These are phyloP conservation scores for Rhizopogon vinicolor DNA, from an alignment of 768 basidiomycete genomes.

Conservation along the genomic window DNA sequence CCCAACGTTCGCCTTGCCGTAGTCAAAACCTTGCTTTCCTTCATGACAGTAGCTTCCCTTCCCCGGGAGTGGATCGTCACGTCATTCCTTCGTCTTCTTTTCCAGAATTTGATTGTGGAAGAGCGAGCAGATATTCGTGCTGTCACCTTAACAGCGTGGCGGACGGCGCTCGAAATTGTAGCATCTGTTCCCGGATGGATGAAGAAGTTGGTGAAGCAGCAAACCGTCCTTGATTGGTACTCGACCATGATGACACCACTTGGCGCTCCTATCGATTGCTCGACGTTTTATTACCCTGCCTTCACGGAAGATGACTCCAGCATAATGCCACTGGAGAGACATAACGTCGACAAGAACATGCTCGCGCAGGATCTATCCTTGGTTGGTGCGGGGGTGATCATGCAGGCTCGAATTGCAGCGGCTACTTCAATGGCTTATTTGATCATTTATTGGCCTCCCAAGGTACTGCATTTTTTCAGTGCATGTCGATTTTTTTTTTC, in stretches of 20 bases:
- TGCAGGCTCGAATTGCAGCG: slow-evolving; percentile 76
- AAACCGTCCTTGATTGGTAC: slow-evolving; percentile 79
- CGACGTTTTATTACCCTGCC: slow-evolving; percentile 63
- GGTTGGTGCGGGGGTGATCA: slow-evolving; percentile 66
- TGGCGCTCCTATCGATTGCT: slow-evolving; percentile 67
- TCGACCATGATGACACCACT: slow-evolving; percentile 86
- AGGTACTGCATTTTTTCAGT: slow-evolving; percentile 31
- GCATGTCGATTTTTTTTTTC: background rate
- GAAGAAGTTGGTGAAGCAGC: slow-evolving; percentile 49
- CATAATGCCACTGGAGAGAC: slow-evolving; percentile 48
- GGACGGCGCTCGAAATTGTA: slow-evolving; percentile 56
- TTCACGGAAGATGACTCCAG: slow-evolving; percentile 42
- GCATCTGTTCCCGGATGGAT: slow-evolving; percentile 42
- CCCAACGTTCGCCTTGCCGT: slow-evolving; percentile 89
- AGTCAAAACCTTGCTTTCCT: slow-evolving; percentile 81
- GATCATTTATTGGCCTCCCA: slow-evolving; percentile 60
- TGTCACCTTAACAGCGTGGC: slow-evolving; percentile 72
- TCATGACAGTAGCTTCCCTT: slow-evolving; percentile 74
- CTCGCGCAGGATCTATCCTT: slow-evolving; percentile 85
- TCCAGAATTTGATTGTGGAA: slow-evolving; percentile 92
- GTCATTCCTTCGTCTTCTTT: slow-evolving; percentile 77
- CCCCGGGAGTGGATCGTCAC: slow-evolving; percentile 77
- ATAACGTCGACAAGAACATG: slow-evolving; percentile 97
- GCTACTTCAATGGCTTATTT: slow-evolving; percentile 74
- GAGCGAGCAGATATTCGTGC: slow-evolving; percentile 82